Base-by-base conservation (phyloP, 1,284 basidiomycete genomes). In the Cutaneotrichosporon dermatis region DNA sequence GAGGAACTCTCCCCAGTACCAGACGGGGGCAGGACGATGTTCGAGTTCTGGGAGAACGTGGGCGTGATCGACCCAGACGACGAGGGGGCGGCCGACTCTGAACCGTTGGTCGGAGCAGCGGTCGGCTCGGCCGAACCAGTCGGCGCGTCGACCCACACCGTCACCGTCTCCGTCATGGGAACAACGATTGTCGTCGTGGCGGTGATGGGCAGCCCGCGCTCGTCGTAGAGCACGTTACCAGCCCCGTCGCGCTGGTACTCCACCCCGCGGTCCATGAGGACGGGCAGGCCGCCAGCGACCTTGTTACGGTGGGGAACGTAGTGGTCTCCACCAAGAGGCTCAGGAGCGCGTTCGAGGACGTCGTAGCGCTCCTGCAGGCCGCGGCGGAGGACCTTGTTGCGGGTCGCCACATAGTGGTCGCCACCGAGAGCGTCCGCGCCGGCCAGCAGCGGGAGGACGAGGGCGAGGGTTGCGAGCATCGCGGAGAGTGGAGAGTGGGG, bases 141-240 rank as follows among this genome's bases (percentile, higher is more conserved):
- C n/a, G 50, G 8, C 10, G 64, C 49, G 25, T 66, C 59, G 4
- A 74, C 74, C 76, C 76, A 78, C 2, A 76, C 64, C 2, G 71
- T 73, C 54, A 71, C 61, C 8, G 75, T 76, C 15, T 55, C 64
- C 2, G 75, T 77, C 58, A 69, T 66, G 37, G 74, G 66, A 5
- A 75, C 70, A 7, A 69, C 60, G 4, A 77, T 63, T 1, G 74
- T 76, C 2, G 73, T 78, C 2, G 76, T 78, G 1, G 74, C 68
- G 1, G 76, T 76, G 55, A 77, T 74, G 7, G 74, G 75, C 44
- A 76, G 34, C 12, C 68, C 55, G 12, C 74, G 66, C 61, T 76
- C 73, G 46, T 75, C 73, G 33, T 71, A 51, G 41, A 55, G 36
- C 35, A 55, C 37, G 33, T 40, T 40, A 3, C 50, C 50, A 3